Conservation (phyloP, 192 early-diverging fungal genomes). For the Podila horticola region DNA sequence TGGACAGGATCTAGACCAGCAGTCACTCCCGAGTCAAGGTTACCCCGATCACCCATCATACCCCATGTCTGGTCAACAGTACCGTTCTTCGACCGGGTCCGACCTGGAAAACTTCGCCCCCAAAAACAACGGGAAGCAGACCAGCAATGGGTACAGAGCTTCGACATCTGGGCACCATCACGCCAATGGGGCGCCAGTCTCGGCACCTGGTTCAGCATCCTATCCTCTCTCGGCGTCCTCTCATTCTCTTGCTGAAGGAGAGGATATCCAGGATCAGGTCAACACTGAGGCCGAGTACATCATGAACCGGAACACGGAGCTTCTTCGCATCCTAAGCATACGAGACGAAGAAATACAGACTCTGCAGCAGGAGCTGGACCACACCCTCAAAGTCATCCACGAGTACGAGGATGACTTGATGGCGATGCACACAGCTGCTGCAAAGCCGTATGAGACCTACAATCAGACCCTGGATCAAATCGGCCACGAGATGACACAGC, state of each 20-base stretch:
- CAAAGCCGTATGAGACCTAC: constrained; percentile 49
- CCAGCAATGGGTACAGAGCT: constrained; percentile 5
- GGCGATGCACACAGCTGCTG: constrained; percentile 52
- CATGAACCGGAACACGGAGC: constrained; percentile 49
- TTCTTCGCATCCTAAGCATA: constrained; percentile 38
- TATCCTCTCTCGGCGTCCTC: constrained; percentile 17
- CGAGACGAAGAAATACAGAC: constrained; percentile 49
- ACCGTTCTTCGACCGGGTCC: not conserved
- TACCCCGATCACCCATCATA: constrained; percentile 8
- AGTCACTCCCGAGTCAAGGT: constrained; percentile 19
- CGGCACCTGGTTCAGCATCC: constrained; percentile 1
- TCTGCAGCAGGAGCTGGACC: constrained; percentile 43
- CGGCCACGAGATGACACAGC: constrained; percentile 50
- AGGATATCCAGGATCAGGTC: constrained; percentile 45
- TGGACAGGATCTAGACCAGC: constrained; percentile 19
- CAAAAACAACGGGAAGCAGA: constrained; percentile 7
- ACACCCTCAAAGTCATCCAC: constrained; percentile 50
- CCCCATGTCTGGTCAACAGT: not conserved
- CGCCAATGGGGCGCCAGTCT: not conserved
- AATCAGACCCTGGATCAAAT: constrained; percentile 46
- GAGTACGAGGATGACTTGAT: constrained; percentile 52
- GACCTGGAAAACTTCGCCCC: not conserved
- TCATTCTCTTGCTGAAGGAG: constrained; percentile 29
- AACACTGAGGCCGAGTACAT: constrained; percentile 50
- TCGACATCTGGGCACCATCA: not conserved